Evolutionary conservation across 305 asterid genomes (phyloP), one percentile per base, ranked within the genome.

Genomic region (Solanum hybrid): DNA sequence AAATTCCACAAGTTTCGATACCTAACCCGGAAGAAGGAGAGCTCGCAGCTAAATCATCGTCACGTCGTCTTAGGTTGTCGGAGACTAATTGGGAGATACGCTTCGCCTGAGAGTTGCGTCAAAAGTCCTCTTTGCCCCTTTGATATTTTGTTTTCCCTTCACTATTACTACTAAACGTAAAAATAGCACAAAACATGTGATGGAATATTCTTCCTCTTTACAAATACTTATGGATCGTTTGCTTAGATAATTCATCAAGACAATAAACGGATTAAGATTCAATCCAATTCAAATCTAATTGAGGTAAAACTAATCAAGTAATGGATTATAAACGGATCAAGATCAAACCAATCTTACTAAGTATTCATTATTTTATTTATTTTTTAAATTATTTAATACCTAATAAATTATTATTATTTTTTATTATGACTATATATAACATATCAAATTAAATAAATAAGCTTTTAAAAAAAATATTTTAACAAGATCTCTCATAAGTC

Each of bases 1-100:
- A 69, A 20, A 6, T 86, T 69, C 92, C 85, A 73, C 88, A 79
- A 90, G 87, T 71, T 91, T 9, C 92, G 82, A 27, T 42, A 73
- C 37, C 20, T 13, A 29, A 35, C 17, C n/a, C 32, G 38, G 51
- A 79, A 24, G 12, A 24, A 34, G 2, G 8, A 24, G 69, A 56
- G 90, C 32, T 81, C 27, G 6, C 37, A 42, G 27, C 87, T 82
- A 82, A 17, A 82, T 42, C 27, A 82, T 42, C 27, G 60, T 42
- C 87, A 16, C 37, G 60, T 42, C 72, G 38, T 27, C 38, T 46
- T 82, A 27, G 38, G 72, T 82, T 82, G 87, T 42, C 86, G 86
- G 86, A 16, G 71, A 81, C 60, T 79, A 36, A 14, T 34, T 38
- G 27, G 79, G 79, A 17, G 75, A 26, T 22, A 34, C 38, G n/a